phyloP scores from a whole-genome alignment of 2,329 filamentous ascomycete species.

The Aureobasidium sp. region DNA sequence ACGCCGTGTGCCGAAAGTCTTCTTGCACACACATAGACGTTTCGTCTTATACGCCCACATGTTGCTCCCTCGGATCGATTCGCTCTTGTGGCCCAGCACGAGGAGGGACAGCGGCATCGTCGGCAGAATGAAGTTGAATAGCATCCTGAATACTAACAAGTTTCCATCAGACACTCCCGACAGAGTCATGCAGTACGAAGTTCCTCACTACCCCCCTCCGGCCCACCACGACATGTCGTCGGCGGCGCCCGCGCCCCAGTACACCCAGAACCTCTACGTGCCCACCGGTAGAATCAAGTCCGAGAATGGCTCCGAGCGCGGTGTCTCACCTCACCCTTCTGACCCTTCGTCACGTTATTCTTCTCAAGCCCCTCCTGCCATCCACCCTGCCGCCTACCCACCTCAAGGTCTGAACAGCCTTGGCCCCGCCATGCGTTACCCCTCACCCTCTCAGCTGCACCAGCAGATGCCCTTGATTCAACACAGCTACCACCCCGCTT shows the following conservation, averaged over 20 bases:
- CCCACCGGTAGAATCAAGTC: slow-evolving; percentile 48
- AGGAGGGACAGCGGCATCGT: slow-evolving; percentile 31
- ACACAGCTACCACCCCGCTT: slow-evolving; percentile 47
- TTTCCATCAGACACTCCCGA: slow-evolving; percentile 27
- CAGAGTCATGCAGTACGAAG: slow-evolving; percentile 35
- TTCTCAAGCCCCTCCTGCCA: slow-evolving; percentile 47
- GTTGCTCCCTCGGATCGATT: slow-evolving; percentile 21
- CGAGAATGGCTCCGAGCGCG: slow-evolving; percentile 54
- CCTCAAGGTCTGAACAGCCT: slow-evolving; percentile 44
- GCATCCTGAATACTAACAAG: slow-evolving; percentile 33
- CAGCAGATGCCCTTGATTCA: slow-evolving; percentile 49
- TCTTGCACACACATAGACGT: not conserved
- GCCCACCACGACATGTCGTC: slow-evolving; percentile 22
- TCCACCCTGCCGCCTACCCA: slow-evolving; percentile 37
- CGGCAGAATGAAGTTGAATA: slow-evolving; percentile 30
- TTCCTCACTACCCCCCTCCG: slow-evolving; percentile 26
- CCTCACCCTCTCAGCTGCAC: slow-evolving; percentile 46
- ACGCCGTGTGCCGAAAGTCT: slow-evolving; percentile 13
- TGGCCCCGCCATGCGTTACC: slow-evolving; percentile 47
- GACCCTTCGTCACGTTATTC: slow-evolving; percentile 52
- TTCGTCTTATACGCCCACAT: slow-evolving; percentile 10
- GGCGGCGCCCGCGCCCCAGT: slow-evolving; percentile 22
- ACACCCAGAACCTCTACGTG: slow-evolving; percentile 37
- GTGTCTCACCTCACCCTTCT: slow-evolving; percentile 48
- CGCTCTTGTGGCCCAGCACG: slow-evolving; percentile 23